A percentile compares a stretch with the other conserved stretches of the same genome.
Conservation (phyloP, 1,139 yeast genomes). For the Pichia sp. region DNA sequence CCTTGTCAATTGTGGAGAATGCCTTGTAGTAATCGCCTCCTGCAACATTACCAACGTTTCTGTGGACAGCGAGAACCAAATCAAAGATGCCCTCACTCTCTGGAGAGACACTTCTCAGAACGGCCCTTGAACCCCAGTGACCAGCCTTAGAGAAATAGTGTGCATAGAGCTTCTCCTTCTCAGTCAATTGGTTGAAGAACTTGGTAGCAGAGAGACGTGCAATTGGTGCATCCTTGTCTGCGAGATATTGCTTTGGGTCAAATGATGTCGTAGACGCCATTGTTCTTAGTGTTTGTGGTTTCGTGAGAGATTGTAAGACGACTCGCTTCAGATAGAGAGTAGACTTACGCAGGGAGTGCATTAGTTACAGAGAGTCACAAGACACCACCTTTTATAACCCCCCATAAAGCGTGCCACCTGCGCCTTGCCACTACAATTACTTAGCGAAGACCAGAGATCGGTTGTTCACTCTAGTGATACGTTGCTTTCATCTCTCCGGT, state of each 20-base stretch:
- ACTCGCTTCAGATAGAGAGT: not conserved
- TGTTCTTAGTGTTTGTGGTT: no score
- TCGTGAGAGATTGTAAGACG: no score
- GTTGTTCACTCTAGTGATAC: no score
- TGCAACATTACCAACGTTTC: conserved; percentile 33
- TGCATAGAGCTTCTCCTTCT: conserved; percentile 60
- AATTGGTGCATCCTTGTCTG: conserved; percentile 44
- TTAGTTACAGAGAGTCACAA: no score
- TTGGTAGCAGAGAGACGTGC: conserved; percentile 34
- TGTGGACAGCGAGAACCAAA: conserved; percentile 53
- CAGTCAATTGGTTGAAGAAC: conserved; percentile 43
- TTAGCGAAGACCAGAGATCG: no score
- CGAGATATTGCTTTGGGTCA: conserved; percentile 24
- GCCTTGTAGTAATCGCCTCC: conserved; percentile 46
- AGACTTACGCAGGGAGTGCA: not conserved
- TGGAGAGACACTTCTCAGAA: conserved; percentile 75
- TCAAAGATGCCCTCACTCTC: conserved; percentile 74
- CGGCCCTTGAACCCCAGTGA: conserved; percentile 75
- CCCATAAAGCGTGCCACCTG: no score
- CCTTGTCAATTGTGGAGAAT: conserved; percentile 27
- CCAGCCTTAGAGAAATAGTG: conserved; percentile 79
- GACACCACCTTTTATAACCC: no score
- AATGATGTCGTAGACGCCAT: conserved; percentile 15
- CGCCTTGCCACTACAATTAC: no score
- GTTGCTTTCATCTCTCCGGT: no score